phyloP scores from a whole-genome alignment of 2,329 filamentous ascomycete genomes.

The Penicillium corylophilum region DNA sequence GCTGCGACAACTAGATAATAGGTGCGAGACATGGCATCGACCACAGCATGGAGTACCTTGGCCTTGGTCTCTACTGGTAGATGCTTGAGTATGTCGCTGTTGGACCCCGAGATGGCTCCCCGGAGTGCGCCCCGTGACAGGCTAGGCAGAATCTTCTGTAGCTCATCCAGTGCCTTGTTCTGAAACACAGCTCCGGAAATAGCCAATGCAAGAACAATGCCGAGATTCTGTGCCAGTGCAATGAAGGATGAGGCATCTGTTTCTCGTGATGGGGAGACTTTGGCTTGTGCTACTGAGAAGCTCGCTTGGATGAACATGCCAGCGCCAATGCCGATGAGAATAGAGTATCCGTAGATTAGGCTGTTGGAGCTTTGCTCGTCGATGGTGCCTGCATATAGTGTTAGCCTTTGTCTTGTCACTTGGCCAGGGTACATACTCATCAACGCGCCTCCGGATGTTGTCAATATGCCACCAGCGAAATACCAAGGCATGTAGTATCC shows the following conservation, averaged over 20 bases:
- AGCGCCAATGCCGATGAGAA: conserved; percentile 18
- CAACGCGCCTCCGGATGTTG: conserved; percentile 12
- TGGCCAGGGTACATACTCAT: conserved; percentile 10
- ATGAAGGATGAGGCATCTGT: conserved; percentile 17
- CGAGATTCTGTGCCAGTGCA: conserved; percentile 18
- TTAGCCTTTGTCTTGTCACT: not conserved
- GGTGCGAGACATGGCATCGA: conserved; percentile 16
- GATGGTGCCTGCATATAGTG: conserved; percentile 4
- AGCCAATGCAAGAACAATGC: conserved; percentile 16
- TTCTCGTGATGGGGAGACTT: conserved; percentile 5
- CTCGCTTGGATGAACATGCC: conserved; percentile 20
- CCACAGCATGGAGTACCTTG: conserved; percentile 14
- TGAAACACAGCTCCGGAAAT: conserved; percentile 20
- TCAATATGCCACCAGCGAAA: conserved; percentile 10
- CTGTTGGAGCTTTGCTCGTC: conserved; percentile 1
- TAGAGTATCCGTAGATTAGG: conserved; percentile 16
- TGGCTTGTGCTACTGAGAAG: conserved; percentile 21
- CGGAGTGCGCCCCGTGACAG: conserved; percentile 1
- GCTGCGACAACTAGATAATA: conserved; percentile 23
- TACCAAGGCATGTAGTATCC: conserved; percentile 24
- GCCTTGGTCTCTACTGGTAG: not conserved
- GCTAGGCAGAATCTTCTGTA: conserved; percentile 10
- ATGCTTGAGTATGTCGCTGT: not conserved
- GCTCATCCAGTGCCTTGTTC: conserved; percentile 9
- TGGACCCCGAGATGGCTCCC: conserved; percentile 8